A percentile compares a stretch with the other conserved stretches of the same genome.
These are phyloP conservation scores for Boechera divaricarpa DNA, from an alignment of 345 rosid species.

Conservation along the genomic window DNA sequence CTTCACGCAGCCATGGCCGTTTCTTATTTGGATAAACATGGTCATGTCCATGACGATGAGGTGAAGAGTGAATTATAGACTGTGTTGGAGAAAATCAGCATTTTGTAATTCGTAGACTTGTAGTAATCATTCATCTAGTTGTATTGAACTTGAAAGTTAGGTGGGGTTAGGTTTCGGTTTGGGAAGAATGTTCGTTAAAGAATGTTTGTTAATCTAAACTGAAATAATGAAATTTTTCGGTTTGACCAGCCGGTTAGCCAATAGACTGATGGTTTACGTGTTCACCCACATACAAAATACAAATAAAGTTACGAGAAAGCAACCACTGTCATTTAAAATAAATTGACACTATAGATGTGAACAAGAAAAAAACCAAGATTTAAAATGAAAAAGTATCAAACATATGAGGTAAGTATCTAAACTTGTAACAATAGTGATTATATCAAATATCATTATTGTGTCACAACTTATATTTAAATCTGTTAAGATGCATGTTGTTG, in stretches of 20 bases:
- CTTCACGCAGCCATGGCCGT: slow-evolving; percentile 67
- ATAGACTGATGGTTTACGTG: background rate
- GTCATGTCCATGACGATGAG: slow-evolving; percentile 21
- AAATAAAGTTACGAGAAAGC: background rate
- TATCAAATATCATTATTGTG: background rate
- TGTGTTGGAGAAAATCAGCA: background rate
- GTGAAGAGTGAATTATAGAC: slow-evolving; percentile 38
- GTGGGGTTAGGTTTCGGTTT: slow-evolving; percentile 9
- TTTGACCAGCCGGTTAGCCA: background rate
- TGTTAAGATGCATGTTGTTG: background rate
- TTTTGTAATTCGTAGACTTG: slow-evolving; percentile 8
- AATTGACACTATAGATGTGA: background rate
- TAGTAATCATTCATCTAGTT: background rate
- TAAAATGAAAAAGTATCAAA: background rate
- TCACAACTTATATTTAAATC: background rate
- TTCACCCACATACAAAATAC: background rate
- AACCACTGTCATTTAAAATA: background rate
- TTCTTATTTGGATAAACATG: slow-evolving; percentile 59
- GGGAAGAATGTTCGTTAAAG: background rate
- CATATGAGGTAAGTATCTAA: background rate
- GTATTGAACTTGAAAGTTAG: slow-evolving; percentile 14
- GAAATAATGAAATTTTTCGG: background rate
- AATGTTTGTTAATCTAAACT: background rate
- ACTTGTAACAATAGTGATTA: background rate
- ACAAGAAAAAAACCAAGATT: background rate